Conservation (phyloP, 2,329 filamentous ascomycete genomes). For the Claviceps fusiformis region DNA sequence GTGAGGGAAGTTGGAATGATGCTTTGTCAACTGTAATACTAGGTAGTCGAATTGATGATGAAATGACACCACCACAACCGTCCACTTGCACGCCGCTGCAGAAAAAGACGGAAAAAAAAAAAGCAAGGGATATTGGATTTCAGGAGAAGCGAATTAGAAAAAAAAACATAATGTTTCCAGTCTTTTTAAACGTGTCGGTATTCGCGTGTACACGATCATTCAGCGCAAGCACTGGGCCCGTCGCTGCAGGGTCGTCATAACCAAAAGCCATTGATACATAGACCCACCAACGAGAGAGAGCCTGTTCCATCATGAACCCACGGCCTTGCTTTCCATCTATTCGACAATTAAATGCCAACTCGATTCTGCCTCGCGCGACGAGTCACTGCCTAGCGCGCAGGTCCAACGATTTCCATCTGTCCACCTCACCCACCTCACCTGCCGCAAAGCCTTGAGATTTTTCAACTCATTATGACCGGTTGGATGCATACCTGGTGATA, state of each 20-base stretch:
- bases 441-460: background rate
- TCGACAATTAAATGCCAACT: background rate
- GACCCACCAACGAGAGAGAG: slow-evolving; percentile 9
- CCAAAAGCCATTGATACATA: background rate
- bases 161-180: background rate
- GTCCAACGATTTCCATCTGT: background rate
- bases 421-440: slow-evolving; percentile 4
- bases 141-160: no score
- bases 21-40: slow-evolving; percentile 1
- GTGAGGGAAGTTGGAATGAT: background rate
- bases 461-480: slow-evolving; percentile 3
- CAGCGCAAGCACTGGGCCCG: background rate
- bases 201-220: background rate
- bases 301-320: slow-evolving; percentile 16
- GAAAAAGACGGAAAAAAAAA: background rate
- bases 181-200: background rate
- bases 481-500: background rate
- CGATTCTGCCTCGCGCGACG: background rate
- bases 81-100: background rate
- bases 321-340: slow-evolving; percentile 16
- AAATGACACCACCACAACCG: background rate
- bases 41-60: background rate
- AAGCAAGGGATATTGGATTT: no score
- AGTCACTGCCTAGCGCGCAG: background rate
- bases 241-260: background rate